Percentiles rank a stretch among this genome's conserved stretches.
Conservation (phyloP, 2,329 filamentous ascomycete genomes). For the Hymenoscyphus fructigenus region DNA sequence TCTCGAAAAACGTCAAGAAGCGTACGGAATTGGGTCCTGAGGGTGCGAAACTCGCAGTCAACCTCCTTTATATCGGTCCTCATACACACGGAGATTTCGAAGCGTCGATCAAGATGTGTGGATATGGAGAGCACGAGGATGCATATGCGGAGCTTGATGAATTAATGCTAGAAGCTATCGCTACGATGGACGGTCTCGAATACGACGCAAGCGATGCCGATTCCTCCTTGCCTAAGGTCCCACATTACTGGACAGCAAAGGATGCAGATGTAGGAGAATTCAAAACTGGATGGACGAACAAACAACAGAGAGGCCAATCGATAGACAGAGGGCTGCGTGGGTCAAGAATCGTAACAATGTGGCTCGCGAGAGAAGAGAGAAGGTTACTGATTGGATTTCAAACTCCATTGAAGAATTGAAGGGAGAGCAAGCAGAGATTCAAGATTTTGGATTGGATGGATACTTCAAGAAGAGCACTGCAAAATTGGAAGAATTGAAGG, state of each 20-base stretch:
- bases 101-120: neutral
- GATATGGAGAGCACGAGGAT: constrained; percentile 5
- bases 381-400: constrained; percentile 1
- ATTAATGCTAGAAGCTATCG: constrained; percentile 7
- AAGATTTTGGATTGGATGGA: constrained; percentile 5
- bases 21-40: constrained; percentile 7
- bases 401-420: constrained; percentile 11
- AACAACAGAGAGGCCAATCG: constrained; percentile 12
- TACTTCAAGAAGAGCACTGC: constrained; percentile 12
- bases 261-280: constrained; percentile 13
- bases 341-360: constrained; percentile 4
- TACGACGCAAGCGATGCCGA: neutral
- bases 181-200: neutral
- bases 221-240: neutral
- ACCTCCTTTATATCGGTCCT: constrained; percentile 8
- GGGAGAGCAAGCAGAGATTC: constrained; percentile 4
- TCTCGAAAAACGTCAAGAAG: constrained; percentile 9
- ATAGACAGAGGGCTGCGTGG: constrained; percentile 5
- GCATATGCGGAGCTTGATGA: constrained; percentile 7
- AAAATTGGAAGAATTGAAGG: constrained; percentile 7
- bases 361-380: constrained; percentile 5
- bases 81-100: constrained; percentile 10
- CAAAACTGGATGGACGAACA: constrained; percentile 13
- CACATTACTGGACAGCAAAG: constrained; percentile 2
- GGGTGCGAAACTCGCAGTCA: constrained; percentile 7